Base-by-base conservation (phyloP, 768 basidiomycete genomes). In the Mycena metata region DNA sequence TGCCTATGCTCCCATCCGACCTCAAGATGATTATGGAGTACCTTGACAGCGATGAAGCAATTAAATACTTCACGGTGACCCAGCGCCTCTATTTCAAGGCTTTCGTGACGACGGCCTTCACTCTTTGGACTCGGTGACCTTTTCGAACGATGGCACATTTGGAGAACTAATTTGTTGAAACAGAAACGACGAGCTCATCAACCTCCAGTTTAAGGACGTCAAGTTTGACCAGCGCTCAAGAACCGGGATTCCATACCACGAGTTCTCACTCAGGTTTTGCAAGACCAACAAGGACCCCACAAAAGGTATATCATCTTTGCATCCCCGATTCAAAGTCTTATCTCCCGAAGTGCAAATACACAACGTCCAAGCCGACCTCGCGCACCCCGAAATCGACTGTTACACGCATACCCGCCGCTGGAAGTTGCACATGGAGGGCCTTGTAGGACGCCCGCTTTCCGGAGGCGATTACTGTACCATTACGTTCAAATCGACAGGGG, bases 201-300 rank as follows among this genome's bases (percentile, higher is more conserved):
- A 71, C 24, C 60, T 73, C 4, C 57, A 59, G 49, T 55, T 68
- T 49, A 57, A 50, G 36, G 42, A 62, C 24, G 23, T 64, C 13
- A 64, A 73, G 16, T 30, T 73, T n/a, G 45, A 56, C 23, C 36
- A 57, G n/a, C 63, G 39, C n/a, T 57, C 59, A 47, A 35, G 15
- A 30, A 68, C 67, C 10, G 60, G 36, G 1, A 60, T 64, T 17
- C 33, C 42, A 26, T 72, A 71, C 33, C 58, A 67, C 42, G 67
- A 73, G 33, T 71, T 71, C 52, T 41, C 59, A 17, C 70, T 74
- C 21, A 63, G 70, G 8, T 75, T 72, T 51, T 67, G 60, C 23
- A 75, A 73, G 62, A 76, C 69, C 15, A 75, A 70, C 64, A 71
- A 70, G 63, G 74, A 73, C 56, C 69, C 60, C 17, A 74, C 59